A percentile compares a stretch with the other conserved stretches of the same genome.
Evolutionary conservation across 768 basidiomycete genomes (phyloP).

Genomic region (Panus rudis): DNA sequence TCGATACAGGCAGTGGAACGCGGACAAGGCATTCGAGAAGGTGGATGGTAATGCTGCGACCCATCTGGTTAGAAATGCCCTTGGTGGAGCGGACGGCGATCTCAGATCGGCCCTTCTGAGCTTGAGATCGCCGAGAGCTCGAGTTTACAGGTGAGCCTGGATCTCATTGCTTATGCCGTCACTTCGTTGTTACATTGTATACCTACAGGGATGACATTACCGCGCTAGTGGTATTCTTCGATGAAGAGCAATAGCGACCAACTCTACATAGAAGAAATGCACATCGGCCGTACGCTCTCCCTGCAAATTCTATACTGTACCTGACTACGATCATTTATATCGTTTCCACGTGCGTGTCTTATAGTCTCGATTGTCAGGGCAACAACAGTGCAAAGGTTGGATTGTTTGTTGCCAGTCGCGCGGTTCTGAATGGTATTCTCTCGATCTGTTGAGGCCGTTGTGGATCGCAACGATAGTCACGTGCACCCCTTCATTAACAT

Average conservation of each 20-base stretch:
- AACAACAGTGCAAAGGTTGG: not conserved
- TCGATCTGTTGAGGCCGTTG: no score
- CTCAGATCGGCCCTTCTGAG: slow-evolving; percentile 33
- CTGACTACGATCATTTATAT: not conserved
- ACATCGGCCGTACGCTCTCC: not conserved
- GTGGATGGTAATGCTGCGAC: slow-evolving; percentile 39
- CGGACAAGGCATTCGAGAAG: slow-evolving; percentile 34
- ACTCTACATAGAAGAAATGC: not conserved
- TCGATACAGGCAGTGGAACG: slow-evolving; percentile 30
- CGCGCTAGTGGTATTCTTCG: slow-evolving; percentile 19
- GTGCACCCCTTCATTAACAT: no score
- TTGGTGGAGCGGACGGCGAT: slow-evolving; percentile 44
- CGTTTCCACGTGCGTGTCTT: not conserved
- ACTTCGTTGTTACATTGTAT: not conserved
- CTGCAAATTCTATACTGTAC: not conserved
- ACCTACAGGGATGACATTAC: slow-evolving; percentile 28
- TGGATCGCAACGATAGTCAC: no score
- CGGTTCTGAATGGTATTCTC: not conserved
- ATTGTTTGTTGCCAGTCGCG: not conserved
- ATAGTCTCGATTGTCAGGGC: not conserved
- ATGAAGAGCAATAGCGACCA: slow-evolving; percentile 1
- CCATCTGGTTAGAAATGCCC: slow-evolving; percentile 47
- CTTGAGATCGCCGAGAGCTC: slow-evolving; percentile 30
- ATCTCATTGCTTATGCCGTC: not conserved
- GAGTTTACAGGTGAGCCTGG: slow-evolving; percentile 32